These are phyloP conservation scores for Plasmodium inui DNA, from an alignment of 169 alveolate genomes.

Conservation along the genomic window DNA sequence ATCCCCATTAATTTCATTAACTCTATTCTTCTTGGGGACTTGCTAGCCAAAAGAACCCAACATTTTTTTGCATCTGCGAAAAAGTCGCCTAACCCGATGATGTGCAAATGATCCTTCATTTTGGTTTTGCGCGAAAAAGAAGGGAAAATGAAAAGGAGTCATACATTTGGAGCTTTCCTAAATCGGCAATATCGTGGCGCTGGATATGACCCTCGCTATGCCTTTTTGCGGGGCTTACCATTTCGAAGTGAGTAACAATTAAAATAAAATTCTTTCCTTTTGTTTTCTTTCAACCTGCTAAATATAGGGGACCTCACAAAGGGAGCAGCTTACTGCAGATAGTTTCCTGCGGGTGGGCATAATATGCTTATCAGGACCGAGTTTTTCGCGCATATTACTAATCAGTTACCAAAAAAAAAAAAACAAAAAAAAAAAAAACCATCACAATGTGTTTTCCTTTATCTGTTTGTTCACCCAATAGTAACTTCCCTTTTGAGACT, in stretches of 20 bases:
- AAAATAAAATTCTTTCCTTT: neutral
- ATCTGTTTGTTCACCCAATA: neutral
- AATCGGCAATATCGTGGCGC: neutral
- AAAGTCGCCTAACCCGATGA: conserved; percentile 51
- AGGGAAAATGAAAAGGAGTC: neutral
- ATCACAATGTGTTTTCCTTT: neutral
- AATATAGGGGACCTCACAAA: neutral
- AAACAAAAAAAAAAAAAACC: neutral
- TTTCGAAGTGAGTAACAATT: neutral
- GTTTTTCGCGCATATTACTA: neutral
- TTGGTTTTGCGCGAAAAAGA: neutral
- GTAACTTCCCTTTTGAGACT: neutral
- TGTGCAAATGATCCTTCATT: conserved; percentile 30
- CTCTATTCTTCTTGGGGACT: conserved; percentile 70
- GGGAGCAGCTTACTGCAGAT: neutral
- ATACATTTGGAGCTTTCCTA: neutral
- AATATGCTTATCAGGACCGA: neutral
- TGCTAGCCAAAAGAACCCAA: conserved; percentile 64
- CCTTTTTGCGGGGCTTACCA: neutral
- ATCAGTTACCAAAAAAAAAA: neutral
- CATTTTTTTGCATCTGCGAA: conserved; percentile 30
- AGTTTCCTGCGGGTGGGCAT: neutral
- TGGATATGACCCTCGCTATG: neutral
- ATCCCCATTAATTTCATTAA: conserved; percentile 62
- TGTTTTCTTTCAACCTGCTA: neutral